These are phyloP conservation scores for Fusarium secorum DNA, from an alignment of 2,329 filamentous ascomycete genomes.

Conservation along the genomic window DNA sequence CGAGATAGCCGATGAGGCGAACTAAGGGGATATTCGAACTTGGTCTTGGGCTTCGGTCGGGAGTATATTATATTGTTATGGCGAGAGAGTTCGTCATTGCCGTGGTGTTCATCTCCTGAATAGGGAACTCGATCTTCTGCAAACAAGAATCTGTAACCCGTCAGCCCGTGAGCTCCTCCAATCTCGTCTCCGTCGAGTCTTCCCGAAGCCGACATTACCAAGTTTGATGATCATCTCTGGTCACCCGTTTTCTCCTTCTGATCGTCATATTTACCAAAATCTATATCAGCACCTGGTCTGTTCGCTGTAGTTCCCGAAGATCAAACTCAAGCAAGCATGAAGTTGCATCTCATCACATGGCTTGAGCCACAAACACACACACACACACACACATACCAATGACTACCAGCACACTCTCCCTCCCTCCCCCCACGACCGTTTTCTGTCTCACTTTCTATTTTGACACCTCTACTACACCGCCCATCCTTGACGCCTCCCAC, in stretches of 20 bases:
- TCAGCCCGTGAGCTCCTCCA: conserved; percentile 11
- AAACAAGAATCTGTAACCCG: conserved; percentile 28
- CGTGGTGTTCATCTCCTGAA: neutral
- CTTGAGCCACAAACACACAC: neutral
- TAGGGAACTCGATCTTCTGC: neutral
- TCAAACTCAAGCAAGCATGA: neutral
- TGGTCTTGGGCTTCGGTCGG: neutral
- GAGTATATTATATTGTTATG: neutral
- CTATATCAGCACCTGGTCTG: neutral
- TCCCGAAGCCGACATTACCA: conserved; percentile 11
- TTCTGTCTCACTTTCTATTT: neutral
- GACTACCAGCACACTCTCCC: neutral
- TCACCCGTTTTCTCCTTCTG: neutral
- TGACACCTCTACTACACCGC: neutral
- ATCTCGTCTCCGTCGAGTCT: conserved; percentile 18
- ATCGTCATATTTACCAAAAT: conserved; percentile 3
- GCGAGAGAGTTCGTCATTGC: neutral
- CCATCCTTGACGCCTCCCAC: neutral
- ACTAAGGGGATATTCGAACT: neutral
- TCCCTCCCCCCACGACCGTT: conserved; percentile 9
- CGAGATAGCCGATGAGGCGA: conserved; percentile 1
- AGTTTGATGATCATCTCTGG: neutral
- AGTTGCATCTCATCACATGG: neutral
- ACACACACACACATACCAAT: neutral
- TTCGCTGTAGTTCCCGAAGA: neutral